Evolutionary conservation across 2,329 filamentous ascomycete species (phyloP).

Genomic region (Talaromyces sp.): DNA sequence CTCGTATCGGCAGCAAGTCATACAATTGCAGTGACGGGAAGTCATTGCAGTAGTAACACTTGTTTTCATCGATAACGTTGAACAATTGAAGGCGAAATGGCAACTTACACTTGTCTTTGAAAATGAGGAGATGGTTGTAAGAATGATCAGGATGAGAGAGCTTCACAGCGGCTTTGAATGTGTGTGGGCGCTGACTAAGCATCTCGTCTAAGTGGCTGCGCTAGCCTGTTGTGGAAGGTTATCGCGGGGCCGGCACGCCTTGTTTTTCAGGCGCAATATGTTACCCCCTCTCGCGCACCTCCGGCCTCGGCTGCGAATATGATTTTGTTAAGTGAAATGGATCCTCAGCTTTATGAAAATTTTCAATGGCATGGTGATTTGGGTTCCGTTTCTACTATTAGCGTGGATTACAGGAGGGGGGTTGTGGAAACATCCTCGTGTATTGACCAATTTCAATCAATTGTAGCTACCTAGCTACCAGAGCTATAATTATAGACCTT

Average conservation of each 20-base stretch:
- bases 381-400: not conserved
- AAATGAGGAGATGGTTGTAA: constrained; percentile 45
- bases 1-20: not conserved
- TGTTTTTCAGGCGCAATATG: constrained; percentile 3
- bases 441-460: not conserved
- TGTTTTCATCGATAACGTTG: not conserved
- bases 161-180: constrained; percentile 36
- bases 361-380: not conserved
- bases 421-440: not conserved
- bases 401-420: not conserved
- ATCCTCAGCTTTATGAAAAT: not conserved
- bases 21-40: not conserved
- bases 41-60: not conserved
- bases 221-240: constrained; percentile 17
- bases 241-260: constrained; percentile 7
- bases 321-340: not conserved
- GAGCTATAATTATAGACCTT: not conserved
- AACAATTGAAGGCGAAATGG: constrained; percentile 11
- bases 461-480: not conserved
- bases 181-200: constrained; percentile 42
- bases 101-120: constrained; percentile 43
- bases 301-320: not conserved
- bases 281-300: not conserved
- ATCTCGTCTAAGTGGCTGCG: constrained; percentile 18
- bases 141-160: constrained; percentile 33